A percentile compares a stretch with the other conserved stretches of the same genome.
Evolutionary conservation across 73 alveolate species (phyloP).

Genomic region (Blepharisma stoltei): DNA sequence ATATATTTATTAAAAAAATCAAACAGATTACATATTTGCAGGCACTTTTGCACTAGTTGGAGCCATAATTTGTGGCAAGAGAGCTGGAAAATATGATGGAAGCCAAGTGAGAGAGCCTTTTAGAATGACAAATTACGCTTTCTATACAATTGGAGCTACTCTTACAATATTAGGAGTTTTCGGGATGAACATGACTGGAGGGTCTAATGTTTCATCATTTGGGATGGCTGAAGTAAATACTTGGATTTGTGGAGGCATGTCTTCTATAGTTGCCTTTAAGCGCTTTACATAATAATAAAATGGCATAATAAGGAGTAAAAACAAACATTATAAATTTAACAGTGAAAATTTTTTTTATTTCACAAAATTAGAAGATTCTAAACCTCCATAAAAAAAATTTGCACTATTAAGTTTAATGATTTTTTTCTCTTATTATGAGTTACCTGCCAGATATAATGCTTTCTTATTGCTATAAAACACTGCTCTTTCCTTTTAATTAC

Average conservation of each 20-base stretch:
- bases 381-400: no score
- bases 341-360: no score
- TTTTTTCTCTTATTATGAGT: no score
- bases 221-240: not conserved
- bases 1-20: no score
- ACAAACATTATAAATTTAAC: no score
- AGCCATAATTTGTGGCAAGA: not conserved
- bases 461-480: no score
- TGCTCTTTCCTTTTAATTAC: no score
- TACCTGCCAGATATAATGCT: no score
- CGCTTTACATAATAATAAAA: no score
- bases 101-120: not conserved
- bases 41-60: constrained; percentile 5
- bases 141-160: constrained; percentile 4
- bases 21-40: constrained; percentile 17
- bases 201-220: not conserved
- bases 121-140: not conserved
- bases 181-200: constrained; percentile 1
- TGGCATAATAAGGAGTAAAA: no score
- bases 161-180: constrained; percentile 21
- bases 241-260: constrained; percentile 14
- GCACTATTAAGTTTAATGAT: no score
- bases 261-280: constrained; percentile 16
- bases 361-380: no score
- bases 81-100: not conserved